phyloP scores from a whole-genome alignment of 1,139 yeast genomes.

The Pneumocystis jirovecii region DNA sequence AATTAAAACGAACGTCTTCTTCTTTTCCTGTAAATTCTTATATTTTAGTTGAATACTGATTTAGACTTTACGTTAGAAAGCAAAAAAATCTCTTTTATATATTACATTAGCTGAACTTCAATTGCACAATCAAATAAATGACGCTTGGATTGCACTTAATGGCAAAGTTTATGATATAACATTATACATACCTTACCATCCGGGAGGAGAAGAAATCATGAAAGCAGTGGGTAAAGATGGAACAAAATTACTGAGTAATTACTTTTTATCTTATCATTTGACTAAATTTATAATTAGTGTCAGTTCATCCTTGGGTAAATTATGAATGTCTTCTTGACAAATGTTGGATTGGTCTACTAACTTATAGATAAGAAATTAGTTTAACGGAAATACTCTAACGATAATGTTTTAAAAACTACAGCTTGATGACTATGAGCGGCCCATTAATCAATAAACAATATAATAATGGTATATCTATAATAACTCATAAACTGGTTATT shows the following conservation, averaged over 20 bases:
- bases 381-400: not conserved
- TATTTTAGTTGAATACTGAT: conserved; percentile 13
- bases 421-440: not conserved
- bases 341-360: conserved; percentile 49
- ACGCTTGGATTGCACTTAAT: conserved; percentile 75
- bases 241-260: conserved; percentile 47
- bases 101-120: conserved; percentile 47
- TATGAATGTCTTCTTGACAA: conserved; percentile 65
- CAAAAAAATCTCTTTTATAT: conserved; percentile 23
- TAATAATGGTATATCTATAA: too few relatives aligned
- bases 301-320: conserved; percentile 29
- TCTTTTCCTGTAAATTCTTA: conserved; percentile 29
- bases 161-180: conserved; percentile 78
- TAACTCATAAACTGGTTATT: not conserved
- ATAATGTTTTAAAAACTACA: not conserved
- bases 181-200: conserved; percentile 71
- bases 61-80: not conserved
- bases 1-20: conserved; percentile 33
- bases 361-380: not conserved
- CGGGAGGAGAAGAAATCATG: conserved; percentile 80
- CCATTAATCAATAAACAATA: too few relatives aligned
- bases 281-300: conserved; percentile 6
- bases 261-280: not conserved
- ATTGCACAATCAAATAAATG: conserved; percentile 42
- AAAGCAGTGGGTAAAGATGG: conserved; percentile 78